phyloP scores from a whole-genome alignment of 1,284 basidiomycete genomes.

The Irpex lacteus region DNA sequence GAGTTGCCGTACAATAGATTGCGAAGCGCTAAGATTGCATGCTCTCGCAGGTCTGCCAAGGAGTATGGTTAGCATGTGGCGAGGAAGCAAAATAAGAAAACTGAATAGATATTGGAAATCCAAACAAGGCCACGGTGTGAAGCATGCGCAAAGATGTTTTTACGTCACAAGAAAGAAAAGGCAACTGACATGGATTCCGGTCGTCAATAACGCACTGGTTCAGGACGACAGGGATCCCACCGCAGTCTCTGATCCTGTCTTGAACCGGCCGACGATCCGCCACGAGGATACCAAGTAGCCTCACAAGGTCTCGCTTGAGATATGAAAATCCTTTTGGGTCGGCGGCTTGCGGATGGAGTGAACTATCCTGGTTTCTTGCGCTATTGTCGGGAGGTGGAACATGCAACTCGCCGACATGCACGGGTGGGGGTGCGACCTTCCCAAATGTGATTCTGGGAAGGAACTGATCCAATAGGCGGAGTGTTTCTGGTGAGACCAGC shows the following conservation, averaged over 20 bases:
- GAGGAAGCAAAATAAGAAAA: too few relatives aligned
- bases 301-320: constrained; percentile 81
- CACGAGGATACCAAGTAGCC: constrained; percentile 73
- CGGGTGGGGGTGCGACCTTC: constrained; percentile 41
- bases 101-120: not conserved
- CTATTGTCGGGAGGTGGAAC: constrained; percentile 1
- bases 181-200: constrained; percentile 78
- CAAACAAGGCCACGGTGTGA: not conserved
- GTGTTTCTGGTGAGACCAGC: constrained; percentile 47
- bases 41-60: constrained; percentile 77
- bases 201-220: constrained; percentile 88
- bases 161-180: not conserved
- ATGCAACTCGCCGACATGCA: constrained; percentile 6
- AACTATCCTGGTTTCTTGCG: not conserved
- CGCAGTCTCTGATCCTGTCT: constrained; percentile 65
- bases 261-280: constrained; percentile 64
- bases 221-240: constrained; percentile 79
- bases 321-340: constrained; percentile 69
- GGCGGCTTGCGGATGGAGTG: constrained; percentile 6
- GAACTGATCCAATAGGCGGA: constrained; percentile 68
- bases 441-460: constrained; percentile 79
- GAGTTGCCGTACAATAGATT: constrained; percentile 74
- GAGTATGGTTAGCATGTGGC: constrained; percentile 3
- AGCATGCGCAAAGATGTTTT: not conserved
- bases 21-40: constrained; percentile 81